phyloP scores from a whole-genome alignment of 148 eudicot species.

The Chenopodium suecicum region DNA sequence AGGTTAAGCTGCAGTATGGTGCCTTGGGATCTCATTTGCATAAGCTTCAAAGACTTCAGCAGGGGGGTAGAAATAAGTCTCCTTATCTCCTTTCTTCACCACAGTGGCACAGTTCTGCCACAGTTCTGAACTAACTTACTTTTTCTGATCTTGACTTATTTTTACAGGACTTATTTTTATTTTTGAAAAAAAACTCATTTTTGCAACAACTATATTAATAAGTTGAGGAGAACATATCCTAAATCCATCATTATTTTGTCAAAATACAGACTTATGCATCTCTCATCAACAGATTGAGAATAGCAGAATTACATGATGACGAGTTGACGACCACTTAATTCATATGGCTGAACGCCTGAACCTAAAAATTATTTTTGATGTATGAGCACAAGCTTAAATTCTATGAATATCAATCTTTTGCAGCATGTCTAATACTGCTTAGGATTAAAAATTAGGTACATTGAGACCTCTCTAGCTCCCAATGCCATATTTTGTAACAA shows the following conservation, averaged over 20 bases:
- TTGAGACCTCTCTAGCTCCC: background rate
- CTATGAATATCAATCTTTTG: background rate
- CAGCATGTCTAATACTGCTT: background rate
- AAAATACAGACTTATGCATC: background rate
- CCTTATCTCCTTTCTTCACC: no score
- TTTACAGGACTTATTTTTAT: no score
- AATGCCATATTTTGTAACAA: background rate
- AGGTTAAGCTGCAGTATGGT: no score
- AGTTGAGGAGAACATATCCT: background rate
- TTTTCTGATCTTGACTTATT: no score
- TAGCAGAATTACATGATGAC: background rate
- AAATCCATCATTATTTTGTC: background rate
- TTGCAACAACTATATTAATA: no score
- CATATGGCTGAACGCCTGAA: background rate
- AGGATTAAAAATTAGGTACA: background rate
- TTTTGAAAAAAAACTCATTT: no score
- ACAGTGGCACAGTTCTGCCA: no score
- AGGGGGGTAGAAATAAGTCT: no score
- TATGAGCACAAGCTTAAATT: background rate
- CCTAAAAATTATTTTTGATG: background rate
- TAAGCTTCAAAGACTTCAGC: no score
- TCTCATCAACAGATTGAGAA: background rate
- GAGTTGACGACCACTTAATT: background rate
- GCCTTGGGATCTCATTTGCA: no score
- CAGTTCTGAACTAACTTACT: no score